Percentiles rank a stretch among this genome's conserved stretches.
Evolutionary conservation across 108 stramenopile species (phyloP).

Genomic region (Fragilariopsis cylindrus): DNA sequence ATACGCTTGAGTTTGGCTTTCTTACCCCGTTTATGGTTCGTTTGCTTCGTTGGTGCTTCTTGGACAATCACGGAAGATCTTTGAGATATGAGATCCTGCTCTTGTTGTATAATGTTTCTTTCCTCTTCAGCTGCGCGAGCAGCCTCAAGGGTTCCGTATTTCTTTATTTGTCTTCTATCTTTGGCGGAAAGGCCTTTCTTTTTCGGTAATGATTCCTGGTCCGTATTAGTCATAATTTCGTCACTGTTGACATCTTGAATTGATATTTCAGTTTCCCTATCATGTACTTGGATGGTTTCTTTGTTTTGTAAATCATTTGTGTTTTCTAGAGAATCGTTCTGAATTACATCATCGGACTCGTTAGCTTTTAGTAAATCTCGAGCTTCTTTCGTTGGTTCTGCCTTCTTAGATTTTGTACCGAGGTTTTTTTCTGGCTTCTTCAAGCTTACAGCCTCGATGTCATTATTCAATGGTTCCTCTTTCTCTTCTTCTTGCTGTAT

Average conservation of each 20-base stretch:
- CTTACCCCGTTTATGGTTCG: constrained; percentile 61
- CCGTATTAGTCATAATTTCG: neutral
- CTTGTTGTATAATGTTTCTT: constrained; percentile 31
- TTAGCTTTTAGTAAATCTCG: neutral
- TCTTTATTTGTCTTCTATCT: constrained; percentile 71
- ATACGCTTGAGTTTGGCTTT: constrained; percentile 65
- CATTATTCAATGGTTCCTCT: constrained; percentile 22
- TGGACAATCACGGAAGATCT: neutral
- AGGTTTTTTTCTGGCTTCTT: constrained; percentile 14
- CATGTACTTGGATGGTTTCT: neutral
- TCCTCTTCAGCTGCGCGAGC: constrained; percentile 48
- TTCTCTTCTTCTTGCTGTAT: constrained; percentile 55
- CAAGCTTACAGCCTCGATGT: constrained; percentile 13
- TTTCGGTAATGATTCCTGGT: constrained; percentile 2
- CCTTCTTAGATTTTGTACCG: neutral
- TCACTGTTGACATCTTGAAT: constrained; percentile 28
- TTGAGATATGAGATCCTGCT: constrained; percentile 3
- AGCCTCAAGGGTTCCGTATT: constrained; percentile 67
- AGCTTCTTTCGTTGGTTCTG: neutral
- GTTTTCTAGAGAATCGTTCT: neutral
- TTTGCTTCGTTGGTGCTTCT: constrained; percentile 9
- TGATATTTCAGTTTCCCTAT: neutral
- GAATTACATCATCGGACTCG: neutral
- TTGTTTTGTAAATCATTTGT: neutral
- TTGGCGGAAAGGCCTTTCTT: constrained; percentile 78